Evolutionary conservation across 306 rosid species (phyloP), one percentile per base, ranked within the genome.

Genomic region (Clitoria ternatea): DNA sequence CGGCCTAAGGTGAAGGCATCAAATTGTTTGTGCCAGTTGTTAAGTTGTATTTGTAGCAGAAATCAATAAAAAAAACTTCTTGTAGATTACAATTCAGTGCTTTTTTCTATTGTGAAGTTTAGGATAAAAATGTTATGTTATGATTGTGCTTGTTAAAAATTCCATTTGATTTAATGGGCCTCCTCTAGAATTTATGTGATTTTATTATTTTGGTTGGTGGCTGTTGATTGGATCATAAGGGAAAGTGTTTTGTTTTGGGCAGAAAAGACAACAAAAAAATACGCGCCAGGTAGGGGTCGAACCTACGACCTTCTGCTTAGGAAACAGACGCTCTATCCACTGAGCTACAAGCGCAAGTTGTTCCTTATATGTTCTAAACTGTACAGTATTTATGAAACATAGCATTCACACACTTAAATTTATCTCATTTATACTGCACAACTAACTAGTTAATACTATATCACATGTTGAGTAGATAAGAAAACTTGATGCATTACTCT

Each of bases 271-370:
- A 10, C 37, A 1, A n/a, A 1, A 0, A 1, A 0, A 1, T 0
- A 0, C 90, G 92, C 96, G 87, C 90, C 92, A 87, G 96, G 73
- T 87, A 87, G 96, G 96, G 92, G 87, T 83, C 92, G 96, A 87
- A 89, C 92, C 96, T 87, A 85, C 81, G 96, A 85, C 96, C 90
- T 87, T 89, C 92, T 85, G 92, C 96, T 89, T 89, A 85, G 91
- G 96, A 89, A 89, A 89, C 88, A 86, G 90, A 84, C 90, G 92
- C 96, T 89, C 92, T 86, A 86, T 89, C 96, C 96, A 86, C 96
- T 89, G 96, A 89, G 96, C 96, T 85, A 86, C 96, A 83, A 45
- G 90, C 96, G 92, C 92, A 33, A 0, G 1, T 44, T 13, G 39
- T 5, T 17, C 0, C 7, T 37, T 37, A 1, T 2, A 11, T 11